Percentiles rank a stretch among this genome's conserved stretches.
Conservation (phyloP, 352 stramenopile genomes). For the Phytophthora meadii region DNA sequence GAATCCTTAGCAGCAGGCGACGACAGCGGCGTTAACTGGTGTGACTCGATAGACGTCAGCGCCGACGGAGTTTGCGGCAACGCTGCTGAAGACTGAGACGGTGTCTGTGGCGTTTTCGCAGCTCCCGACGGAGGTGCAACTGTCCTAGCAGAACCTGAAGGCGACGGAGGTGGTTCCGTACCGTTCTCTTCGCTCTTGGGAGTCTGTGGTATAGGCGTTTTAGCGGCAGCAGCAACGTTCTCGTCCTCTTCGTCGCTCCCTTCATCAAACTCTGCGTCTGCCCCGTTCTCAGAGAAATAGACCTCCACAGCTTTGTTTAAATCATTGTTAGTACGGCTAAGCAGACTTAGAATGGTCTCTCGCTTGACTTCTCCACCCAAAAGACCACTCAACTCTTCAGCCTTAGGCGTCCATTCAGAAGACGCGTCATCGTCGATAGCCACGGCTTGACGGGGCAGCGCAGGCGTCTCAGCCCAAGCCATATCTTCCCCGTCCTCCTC, state of each 20-base stretch:
- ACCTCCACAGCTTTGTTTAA: conserved; percentile 82
- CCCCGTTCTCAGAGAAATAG: conserved; percentile 76
- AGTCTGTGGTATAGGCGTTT: conserved; percentile 20
- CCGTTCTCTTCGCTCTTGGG: conserved; percentile 17
- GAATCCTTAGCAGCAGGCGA: conserved; percentile 33
- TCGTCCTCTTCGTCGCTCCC: conserved; percentile 57
- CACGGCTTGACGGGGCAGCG: conserved; percentile 16
- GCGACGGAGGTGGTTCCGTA: conserved; percentile 12
- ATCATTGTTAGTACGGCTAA: conserved; percentile 74
- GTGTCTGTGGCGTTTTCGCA: conserved; percentile 22
- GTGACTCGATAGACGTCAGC: conserved; percentile 58
- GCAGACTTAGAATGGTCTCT: conserved; percentile 59
- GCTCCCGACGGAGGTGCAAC: conserved; percentile 33
- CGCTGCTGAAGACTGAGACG: conserved; percentile 40
- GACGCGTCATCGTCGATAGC: conserved; percentile 11
- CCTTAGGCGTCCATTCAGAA: conserved; percentile 49
- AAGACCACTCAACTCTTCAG: conserved; percentile 70
- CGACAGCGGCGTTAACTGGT: conserved; percentile 63
- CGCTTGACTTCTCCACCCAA: conserved; percentile 71
- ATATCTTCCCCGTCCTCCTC: conserved; percentile 42
- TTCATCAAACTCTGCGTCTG: conserved; percentile 49
- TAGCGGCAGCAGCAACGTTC: conserved; percentile 28
- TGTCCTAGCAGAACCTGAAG: conserved; percentile 19
- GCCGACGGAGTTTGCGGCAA: conserved; percentile 47
- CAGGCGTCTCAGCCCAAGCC: conserved; percentile 29